These are phyloP conservation scores for Metarhizium album DNA, from an alignment of 2,329 filamentous ascomycete genomes.

Conservation along the genomic window DNA sequence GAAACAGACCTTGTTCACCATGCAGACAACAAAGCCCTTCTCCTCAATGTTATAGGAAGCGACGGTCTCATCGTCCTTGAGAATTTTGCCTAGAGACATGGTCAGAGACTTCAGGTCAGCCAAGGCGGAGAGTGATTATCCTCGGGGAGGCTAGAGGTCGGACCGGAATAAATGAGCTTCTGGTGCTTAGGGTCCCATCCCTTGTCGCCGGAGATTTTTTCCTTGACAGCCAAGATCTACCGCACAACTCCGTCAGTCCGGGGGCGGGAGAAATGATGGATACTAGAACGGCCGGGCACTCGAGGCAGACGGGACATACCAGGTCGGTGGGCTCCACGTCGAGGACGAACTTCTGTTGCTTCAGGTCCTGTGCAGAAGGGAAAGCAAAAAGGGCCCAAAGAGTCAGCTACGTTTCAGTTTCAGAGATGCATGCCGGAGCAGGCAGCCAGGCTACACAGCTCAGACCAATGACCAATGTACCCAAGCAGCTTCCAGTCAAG, in stretches of 20 bases:
- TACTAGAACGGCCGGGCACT: slow-evolving; percentile 10
- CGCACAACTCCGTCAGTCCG: slow-evolving; percentile 5
- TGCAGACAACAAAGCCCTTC: slow-evolving; percentile 98
- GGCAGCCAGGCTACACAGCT: background rate
- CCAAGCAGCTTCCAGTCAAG: background rate
- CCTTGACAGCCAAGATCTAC: slow-evolving; percentile 82
- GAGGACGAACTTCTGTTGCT: slow-evolving; percentile 96
- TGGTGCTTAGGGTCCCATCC: slow-evolving; percentile 84
- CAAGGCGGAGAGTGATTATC: slow-evolving; percentile 9
- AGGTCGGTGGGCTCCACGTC: slow-evolving; percentile 88
- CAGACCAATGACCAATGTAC: background rate
- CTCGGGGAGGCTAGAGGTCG: slow-evolving; percentile 15
- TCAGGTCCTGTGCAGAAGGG: slow-evolving; percentile 61
- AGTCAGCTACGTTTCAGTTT: background rate
- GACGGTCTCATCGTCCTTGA: slow-evolving; percentile 95
- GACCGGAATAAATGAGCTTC: slow-evolving; percentile 98
- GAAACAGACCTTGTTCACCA: slow-evolving; percentile 77
- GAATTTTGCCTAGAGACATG: slow-evolving; percentile 70
- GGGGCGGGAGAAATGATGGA: slow-evolving; percentile 7
- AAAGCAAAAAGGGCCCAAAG: too few relatives aligned
- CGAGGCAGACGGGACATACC: slow-evolving; percentile 46
- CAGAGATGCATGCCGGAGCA: background rate
- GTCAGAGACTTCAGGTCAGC: slow-evolving; percentile 9
- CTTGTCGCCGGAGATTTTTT: slow-evolving; percentile 84
- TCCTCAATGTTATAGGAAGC: slow-evolving; percentile 98